A percentile compares a stretch with the other conserved stretches of the same genome.
Evolutionary conservation across 106 monocot species (phyloP).

Genomic region (Dioscorea zingiberensis): DNA sequence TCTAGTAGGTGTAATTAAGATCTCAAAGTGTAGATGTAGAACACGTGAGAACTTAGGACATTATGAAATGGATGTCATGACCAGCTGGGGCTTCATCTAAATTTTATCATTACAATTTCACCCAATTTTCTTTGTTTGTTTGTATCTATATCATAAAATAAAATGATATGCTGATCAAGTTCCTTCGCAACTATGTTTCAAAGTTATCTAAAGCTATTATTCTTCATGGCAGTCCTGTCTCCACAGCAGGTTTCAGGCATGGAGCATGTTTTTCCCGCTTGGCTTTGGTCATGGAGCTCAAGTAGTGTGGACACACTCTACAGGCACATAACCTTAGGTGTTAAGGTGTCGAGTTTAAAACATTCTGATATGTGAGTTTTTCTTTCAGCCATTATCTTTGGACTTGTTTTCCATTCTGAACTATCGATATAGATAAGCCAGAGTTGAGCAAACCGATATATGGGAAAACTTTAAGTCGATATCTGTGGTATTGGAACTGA

Average conservation of each 20-base stretch:
- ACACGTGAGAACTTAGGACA: too few species aligned
- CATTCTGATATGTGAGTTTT: constrained; percentile 66
- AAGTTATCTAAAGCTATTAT: not conserved
- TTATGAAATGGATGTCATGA: too few species aligned
- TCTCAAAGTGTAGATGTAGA: too few species aligned
- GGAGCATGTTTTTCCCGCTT: constrained; percentile 76
- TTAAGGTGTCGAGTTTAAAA: constrained; percentile 56
- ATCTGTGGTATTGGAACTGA: too few species aligned
- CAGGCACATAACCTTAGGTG: constrained; percentile 47
- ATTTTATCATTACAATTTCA: too few species aligned
- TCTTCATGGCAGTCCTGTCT: constrained; percentile 41
- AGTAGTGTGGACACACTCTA: constrained; percentile 25
- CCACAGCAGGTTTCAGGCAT: constrained; percentile 60
- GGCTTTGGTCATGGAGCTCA: constrained; percentile 42
- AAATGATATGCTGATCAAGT: not conserved
- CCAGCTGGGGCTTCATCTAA: too few species aligned
- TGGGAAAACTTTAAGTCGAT: too few species aligned
- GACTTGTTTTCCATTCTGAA: not conserved
- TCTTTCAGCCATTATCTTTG: not conserved
- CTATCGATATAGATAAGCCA: too few species aligned
- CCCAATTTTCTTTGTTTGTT: too few species aligned
- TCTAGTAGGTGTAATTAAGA: too few species aligned
- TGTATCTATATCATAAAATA: not conserved
- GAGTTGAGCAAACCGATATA: too few species aligned
- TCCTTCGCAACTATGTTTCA: too few species aligned